A percentile compares a stretch with the other conserved stretches of the same genome.
Conservation (phyloP, 768 basidiomycete genomes). For the Crucibulum laeve region DNA sequence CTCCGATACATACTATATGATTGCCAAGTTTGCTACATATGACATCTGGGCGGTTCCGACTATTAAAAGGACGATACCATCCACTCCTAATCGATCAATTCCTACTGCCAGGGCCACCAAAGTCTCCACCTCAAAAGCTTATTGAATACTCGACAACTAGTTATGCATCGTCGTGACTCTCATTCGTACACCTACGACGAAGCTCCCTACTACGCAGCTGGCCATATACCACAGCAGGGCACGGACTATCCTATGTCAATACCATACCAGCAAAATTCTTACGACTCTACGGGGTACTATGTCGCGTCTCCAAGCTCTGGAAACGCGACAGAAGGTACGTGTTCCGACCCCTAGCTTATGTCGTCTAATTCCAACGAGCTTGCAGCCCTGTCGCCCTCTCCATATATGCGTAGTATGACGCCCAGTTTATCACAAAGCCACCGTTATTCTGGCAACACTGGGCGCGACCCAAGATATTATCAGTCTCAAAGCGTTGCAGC, state of each 20-base stretch:
- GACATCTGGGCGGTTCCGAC: constrained; percentile 36
- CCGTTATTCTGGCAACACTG: constrained; percentile 9
- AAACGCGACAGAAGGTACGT: constrained; percentile 18
- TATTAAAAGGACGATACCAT: constrained; percentile 36
- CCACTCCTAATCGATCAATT: constrained; percentile 19
- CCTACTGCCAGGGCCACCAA: constrained; percentile 13
- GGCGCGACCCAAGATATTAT: constrained; percentile 16
- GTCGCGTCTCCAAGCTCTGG: constrained; percentile 17
- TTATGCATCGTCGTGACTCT: constrained; percentile 35
- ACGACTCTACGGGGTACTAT: constrained; percentile 30
- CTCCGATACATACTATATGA: constrained; percentile 24
- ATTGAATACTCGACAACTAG: constrained; percentile 17
- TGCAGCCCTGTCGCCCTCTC: constrained; percentile 13
- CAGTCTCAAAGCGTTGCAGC: constrained; percentile 12
- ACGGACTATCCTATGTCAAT: constrained; percentile 23
- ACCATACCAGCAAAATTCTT: constrained; percentile 19
- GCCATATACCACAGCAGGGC: constrained; percentile 20
- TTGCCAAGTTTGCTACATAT: constrained; percentile 36
- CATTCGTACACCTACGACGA: constrained; percentile 41
- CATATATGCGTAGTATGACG: constrained; percentile 34
- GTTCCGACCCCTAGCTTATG: neutral
- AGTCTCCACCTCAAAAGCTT: constrained; percentile 6
- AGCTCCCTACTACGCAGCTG: constrained; percentile 21
- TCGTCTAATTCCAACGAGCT: neutral
- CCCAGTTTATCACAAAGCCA: constrained; percentile 13